Conservation (phyloP, 805 yeast species). For the Ogataea pini region DNA sequence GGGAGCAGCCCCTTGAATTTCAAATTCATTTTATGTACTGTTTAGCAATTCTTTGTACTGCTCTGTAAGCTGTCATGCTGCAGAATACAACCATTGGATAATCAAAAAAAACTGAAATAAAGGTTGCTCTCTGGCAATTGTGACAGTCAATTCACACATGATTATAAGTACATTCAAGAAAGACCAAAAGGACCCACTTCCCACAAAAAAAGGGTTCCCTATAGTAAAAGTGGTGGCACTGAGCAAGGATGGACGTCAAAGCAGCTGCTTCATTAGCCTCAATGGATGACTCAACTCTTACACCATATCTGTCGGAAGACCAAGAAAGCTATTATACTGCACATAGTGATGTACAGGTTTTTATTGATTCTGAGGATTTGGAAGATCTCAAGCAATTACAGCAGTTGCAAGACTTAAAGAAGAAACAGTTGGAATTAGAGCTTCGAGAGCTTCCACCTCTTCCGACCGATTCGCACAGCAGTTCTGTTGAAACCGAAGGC, state of each 20-base stretch:
- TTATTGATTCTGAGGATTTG: slow-evolving; percentile 3
- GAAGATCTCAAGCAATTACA: slow-evolving; percentile 6
- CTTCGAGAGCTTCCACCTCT: slow-evolving; percentile 4
- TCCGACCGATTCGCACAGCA: neutral
- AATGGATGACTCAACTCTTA: neutral
- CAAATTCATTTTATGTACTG: slow-evolving; percentile 2
- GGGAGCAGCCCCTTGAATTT: neutral
- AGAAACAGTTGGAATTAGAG: neutral
- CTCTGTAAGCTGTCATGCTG: neutral
- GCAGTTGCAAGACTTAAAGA: slow-evolving; percentile 4
- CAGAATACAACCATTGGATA: neutral
- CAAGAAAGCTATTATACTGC: slow-evolving; percentile 15
- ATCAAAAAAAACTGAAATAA: neutral
- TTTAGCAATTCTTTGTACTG: neutral
- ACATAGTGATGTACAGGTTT: neutral
- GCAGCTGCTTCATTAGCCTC: neutral
- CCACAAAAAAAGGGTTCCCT: neutral
- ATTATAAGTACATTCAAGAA: neutral
- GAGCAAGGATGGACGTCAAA: neutral
- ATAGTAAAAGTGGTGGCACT: neutral
- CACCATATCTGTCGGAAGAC: slow-evolving; percentile 3
- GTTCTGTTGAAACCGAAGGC: neutral
- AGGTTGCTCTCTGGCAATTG: neutral
- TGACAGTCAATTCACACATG: slow-evolving; percentile 1
- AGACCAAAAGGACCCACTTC: no score